Base-by-base conservation (phyloP, 345 rosid species). In the Moringa oleifera region DNA sequence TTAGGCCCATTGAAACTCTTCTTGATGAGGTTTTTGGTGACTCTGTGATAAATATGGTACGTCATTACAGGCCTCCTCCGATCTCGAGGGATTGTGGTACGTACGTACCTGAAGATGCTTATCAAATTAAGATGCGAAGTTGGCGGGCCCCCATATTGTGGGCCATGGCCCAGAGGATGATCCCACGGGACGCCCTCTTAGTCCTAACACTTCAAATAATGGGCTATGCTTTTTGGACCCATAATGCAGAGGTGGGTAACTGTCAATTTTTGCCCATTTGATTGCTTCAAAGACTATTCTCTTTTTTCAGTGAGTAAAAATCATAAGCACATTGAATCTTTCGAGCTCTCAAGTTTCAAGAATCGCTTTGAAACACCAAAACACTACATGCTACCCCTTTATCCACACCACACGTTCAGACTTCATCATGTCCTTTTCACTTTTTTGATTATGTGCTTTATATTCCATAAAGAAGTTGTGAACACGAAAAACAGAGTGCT, bases 1-100 rank as follows among this genome's bases (percentile, higher is more conserved):
- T 57, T 57, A 61, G 53, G 54, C 68, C 73, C 46, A 24, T 68
- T 68, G 18, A 17, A 51, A 59, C 71, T 36, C 53, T 19, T 53
- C 31, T 18, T 53, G 51, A 64, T 52, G 57, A 59, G n/a, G 60
- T 59, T 25, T 47, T 46, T 57, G 20, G 11, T 18, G n/a, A 19
- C 41, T 55, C 20, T 28, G 41, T 33, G 37, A n/a, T n/a, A n/a
- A 4, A 66, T 22, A 37, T 23, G 28, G 25, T 36, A 58, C 51
- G 67, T 33, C 57, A 59, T 31, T 51, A 51, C n/a, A 22, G 20
- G 51, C 49, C 11, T 59, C 57, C 56, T 28, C n/a, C n/a, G n/a
- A 49, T 65, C 33, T 28, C 8, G 33, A 28, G 47, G 12, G 47
- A 41, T 41, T 41, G 47, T 41, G 12, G 47, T 7, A 41, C 1